These are phyloP conservation scores for Metarhizium album DNA, from an alignment of 2,329 filamentous ascomycete genomes.

Conservation along the genomic window DNA sequence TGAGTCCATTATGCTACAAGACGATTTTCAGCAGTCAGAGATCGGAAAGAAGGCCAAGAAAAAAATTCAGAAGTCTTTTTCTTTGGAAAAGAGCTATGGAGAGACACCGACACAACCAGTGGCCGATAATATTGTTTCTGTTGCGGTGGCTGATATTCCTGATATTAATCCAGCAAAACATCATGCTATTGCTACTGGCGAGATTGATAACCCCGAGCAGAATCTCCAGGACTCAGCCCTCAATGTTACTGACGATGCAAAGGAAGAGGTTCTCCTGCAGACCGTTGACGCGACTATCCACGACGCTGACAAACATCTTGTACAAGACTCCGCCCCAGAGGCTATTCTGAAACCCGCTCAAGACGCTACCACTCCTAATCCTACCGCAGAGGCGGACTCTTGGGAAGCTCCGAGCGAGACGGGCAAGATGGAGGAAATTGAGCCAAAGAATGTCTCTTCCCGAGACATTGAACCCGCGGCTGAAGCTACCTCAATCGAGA, in stretches of 20 bases:
- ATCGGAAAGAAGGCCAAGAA: constrained; percentile 12
- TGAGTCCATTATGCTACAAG: constrained; percentile 2
- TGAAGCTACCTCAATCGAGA: background rate
- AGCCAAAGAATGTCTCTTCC: background rate
- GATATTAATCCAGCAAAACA: background rate
- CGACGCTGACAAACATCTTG: background rate
- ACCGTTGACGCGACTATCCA: background rate
- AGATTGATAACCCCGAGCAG: background rate
- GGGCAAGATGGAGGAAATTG: constrained; percentile 11
- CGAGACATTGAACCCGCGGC: background rate
- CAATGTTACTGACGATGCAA: background rate
- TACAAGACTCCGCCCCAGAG: background rate
- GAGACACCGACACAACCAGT: background rate
- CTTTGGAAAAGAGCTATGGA: constrained; percentile 1
- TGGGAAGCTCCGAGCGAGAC: constrained; percentile 7
- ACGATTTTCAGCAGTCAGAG: constrained; percentile 8
- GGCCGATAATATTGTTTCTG: background rate
- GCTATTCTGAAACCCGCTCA: background rate
- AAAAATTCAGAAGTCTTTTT: constrained; percentile 9
- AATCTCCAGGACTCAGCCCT: background rate
- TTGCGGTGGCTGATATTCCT: background rate
- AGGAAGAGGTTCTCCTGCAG: background rate
- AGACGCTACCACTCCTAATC: background rate
- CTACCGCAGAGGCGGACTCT: background rate
- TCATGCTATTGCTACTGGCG: background rate